Evolutionary conservation across 306 rosid species (phyloP), one percentile per base, ranked within the genome.

Genomic region (Cucumis melo): DNA sequence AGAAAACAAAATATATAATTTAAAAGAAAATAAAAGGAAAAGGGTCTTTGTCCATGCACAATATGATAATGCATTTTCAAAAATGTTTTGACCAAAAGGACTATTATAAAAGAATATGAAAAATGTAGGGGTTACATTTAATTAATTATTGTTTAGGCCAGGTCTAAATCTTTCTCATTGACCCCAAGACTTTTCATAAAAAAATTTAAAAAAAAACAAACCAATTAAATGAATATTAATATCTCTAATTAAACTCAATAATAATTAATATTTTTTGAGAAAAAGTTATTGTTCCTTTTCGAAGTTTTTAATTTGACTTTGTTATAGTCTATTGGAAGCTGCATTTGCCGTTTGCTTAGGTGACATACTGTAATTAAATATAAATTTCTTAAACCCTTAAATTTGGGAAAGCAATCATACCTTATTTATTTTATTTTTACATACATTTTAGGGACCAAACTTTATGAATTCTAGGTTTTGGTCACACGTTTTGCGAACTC

Each of bases 271-370:
- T 27, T 27, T 27, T 27, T 27, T 27, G 1, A 27, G 29, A 27
- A 27, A 27, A 27, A 27, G 29, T 0, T 2, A 5, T 27, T 23
- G 16, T 24, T 74, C 57, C 20, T 20, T 65, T 81, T 74, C 53
- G 6, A 66, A 39, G 42, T 4, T 2, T 64, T 36, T 64, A 19
- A 19, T 16, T 66, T 66, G 73, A 41, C 73, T 72, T 66, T 59
- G 61, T 44, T 59, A n/a, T n/a, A 60, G 71, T 74, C 44, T 67
- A 79, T 78, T 78, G 82, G 92, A 85, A 82, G 86, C 87, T 85
- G 76, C 62, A 81, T 79, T 88, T 93, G 98, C 93, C 88, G 82
- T 83, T 77, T 80, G 87, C 77, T 86, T 46, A 76, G 98, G 93
- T 78, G 87, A 90, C 98, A 89, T 78, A 44, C 75, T 79, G 13